phyloP scores from a whole-genome alignment of 108 stramenopile genomes.

The Nannochloropsis gaditana region DNA sequence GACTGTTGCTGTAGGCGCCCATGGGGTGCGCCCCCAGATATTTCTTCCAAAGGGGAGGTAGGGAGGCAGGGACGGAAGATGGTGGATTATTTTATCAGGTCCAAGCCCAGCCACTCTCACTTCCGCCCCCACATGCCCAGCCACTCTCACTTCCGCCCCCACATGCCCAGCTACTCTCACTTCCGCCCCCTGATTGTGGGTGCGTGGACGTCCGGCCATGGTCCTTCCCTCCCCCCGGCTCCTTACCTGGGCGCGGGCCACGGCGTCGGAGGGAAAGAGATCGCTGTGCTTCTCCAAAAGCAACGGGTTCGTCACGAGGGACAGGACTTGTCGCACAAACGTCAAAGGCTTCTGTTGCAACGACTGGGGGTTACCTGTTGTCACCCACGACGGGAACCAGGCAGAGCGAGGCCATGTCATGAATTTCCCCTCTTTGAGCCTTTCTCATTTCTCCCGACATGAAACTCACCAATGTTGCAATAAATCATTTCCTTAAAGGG shows the following conservation, averaged over 20 bases:
- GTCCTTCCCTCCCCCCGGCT: neutral
- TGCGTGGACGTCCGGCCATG: no score
- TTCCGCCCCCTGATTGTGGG: no score
- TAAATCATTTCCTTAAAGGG: constrained; percentile 60
- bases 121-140: no score
- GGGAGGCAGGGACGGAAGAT: neutral
- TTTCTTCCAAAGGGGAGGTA: neutral
- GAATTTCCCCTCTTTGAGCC: neutral
- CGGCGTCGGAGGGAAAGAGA: constrained; percentile 34
- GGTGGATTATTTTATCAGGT: no score
- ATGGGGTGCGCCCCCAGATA: constrained; percentile 16
- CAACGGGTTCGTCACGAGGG: constrained; percentile 28
- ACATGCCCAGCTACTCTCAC: no score
- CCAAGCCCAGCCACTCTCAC: no score
- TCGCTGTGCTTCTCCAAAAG: constrained; percentile 26
- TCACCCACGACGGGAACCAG: no score
- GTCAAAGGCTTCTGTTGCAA: constrained; percentile 78
- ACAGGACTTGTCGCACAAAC: constrained; percentile 73
- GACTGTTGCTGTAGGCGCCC: constrained; percentile 57
- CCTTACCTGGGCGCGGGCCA: constrained; percentile 33
- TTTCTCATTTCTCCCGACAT: neutral
- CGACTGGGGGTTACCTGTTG: constrained; percentile 84
- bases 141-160: no score
- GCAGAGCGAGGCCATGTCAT: neutral
- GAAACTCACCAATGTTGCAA: neutral